Evolutionary conservation across 495 filamentous ascomycete species (phyloP), one percentile per base, ranked within the genome.

Genomic region (Daldinia childiae): DNA sequence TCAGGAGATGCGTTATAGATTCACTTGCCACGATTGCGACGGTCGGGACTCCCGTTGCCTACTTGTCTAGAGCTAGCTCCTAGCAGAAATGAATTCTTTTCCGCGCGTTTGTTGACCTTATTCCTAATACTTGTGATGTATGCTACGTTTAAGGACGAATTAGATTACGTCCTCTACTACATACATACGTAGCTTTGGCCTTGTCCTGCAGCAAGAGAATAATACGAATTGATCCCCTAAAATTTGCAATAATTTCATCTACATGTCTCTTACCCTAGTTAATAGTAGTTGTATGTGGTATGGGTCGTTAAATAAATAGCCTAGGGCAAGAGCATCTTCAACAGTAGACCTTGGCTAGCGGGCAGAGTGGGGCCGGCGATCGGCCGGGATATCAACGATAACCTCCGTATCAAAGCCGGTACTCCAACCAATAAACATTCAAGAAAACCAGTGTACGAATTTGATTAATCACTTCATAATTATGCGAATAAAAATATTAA

Each of bases 1-100:
- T 60, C 56, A 17, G 43, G 56, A 38, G 19, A 38, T 43, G 43
- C 21, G 64, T 54, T 54, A 54, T 66, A 66, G 64, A 66, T 41
- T 39, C 17, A 39, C 27, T 51, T 24, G 19, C 43, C 30, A 50
- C 41, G 26, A 36, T 41, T 29, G 64, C 56, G 21, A 59, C 24
- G n/a, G 64, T 24, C 14, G 6, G 7, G 12, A 48, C 30, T 6
- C 8, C 56, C 27, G 56, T 54, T 30, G 26, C 14, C 26, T 30
- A 27, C 26, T 52, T 4, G 48, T 61, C 21, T 67, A 61, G 57
- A 67, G 48, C 56, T 67, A 26, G n/a, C 2, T 30, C 43, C 48
- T 32, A 27, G 52, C 48, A 57, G 29, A 41, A 57, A 17, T 30
- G 17, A 48, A 41, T 30, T 41, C 36, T 14, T 55, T 56, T 60